Evolutionary conservation across 2,329 filamentous ascomycete genomes (phyloP).

Genomic region (Talaromyces amestolkiae): DNA sequence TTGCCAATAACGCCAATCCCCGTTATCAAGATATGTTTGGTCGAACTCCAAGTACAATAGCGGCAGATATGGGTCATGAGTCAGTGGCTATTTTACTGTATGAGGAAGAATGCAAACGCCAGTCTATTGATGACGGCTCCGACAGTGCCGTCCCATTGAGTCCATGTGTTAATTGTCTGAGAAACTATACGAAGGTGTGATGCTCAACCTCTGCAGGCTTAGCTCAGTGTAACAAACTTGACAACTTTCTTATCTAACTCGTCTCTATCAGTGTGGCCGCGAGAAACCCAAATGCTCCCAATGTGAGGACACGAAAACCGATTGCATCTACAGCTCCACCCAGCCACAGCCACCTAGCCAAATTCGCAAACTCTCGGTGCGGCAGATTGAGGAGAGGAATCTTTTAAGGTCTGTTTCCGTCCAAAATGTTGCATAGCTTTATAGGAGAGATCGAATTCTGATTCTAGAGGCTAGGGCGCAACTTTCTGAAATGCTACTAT

Average conservation of each 20-base stretch:
- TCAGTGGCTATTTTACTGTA: background rate
- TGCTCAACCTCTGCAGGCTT: background rate
- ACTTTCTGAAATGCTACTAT: background rate
- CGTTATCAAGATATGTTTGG: background rate
- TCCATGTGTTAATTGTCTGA: background rate
- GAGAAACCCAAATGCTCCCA: background rate
- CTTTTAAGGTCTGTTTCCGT: background rate
- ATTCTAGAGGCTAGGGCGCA: constrained; percentile 1
- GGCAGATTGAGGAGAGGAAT: background rate
- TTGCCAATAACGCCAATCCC: background rate
- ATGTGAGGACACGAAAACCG: background rate
- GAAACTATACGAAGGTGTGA: background rate
- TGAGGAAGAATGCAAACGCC: background rate
- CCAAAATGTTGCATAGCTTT: background rate
- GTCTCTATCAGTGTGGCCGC: background rate
- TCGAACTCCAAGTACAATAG: background rate
- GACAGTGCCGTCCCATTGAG: background rate
- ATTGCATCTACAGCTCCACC: background rate
- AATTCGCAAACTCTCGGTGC: background rate
- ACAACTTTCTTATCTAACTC: background rate
- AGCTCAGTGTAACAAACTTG: background rate
- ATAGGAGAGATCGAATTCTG: constrained; percentile 3
- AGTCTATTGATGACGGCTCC: background rate
- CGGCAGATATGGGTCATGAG: background rate
- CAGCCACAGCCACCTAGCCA: background rate